Percentiles rank a stretch among this genome's conserved stretches.
Conservation (phyloP, 176 grass and related monocot species). For the Bonia amplexicaulis region DNA sequence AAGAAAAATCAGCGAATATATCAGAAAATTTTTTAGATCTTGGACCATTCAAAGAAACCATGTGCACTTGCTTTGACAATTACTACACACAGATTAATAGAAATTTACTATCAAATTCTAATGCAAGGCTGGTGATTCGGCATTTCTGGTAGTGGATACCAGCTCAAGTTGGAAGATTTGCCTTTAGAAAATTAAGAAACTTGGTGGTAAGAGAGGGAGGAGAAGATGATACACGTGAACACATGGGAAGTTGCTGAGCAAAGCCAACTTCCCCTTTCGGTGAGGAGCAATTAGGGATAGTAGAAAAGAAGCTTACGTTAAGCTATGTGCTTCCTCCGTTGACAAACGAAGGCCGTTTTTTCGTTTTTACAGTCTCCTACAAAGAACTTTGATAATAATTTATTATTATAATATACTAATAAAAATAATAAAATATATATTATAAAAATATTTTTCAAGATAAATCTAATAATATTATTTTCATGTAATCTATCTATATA, state of each 20-base stretch:
- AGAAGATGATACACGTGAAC: constrained; percentile 41
- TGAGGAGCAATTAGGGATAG: constrained; percentile 30
- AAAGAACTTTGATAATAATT: no score
- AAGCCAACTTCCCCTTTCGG: constrained; percentile 53
- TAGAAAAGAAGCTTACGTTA: constrained; percentile 43
- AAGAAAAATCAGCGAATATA: not conserved
- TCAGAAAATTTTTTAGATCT: constrained; percentile 4
- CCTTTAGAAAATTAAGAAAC: constrained; percentile 6
- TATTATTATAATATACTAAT: no score
- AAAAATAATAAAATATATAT: no score
- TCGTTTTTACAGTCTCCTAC: no score
- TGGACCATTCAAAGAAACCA: constrained; percentile 28
- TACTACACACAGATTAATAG: not conserved
- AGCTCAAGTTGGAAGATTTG: constrained; percentile 20
- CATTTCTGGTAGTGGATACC: constrained; percentile 15
- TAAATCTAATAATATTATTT: no score
- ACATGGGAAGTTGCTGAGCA: constrained; percentile 45
- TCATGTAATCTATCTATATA: no score
- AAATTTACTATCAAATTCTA: not conserved
- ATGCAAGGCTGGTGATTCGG: not conserved
- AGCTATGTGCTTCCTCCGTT: not conserved
- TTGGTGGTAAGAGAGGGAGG: not conserved
- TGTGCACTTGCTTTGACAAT: constrained; percentile 15
- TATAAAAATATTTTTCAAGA: no score
- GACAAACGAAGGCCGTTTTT: no score